Conservation (phyloP, 2,329 filamentous ascomycete genomes). For the Diplodia mutila region DNA sequence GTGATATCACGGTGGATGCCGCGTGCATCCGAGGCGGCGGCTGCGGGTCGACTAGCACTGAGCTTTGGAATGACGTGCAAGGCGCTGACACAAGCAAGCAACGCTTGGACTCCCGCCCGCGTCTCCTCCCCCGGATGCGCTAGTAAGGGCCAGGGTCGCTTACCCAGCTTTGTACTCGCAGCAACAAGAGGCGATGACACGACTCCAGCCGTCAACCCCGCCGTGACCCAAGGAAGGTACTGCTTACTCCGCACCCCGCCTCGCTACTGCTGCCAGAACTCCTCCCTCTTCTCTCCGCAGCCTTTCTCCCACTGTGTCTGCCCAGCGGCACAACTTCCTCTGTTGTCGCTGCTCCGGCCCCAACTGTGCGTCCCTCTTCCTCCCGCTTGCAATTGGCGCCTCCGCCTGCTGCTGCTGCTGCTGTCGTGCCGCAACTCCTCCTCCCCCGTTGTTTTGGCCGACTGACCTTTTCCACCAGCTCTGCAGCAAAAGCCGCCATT, state of each 20-base stretch:
- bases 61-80: constrained; percentile 1
- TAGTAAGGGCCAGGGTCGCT: neutral
- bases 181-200: too few relatives aligned
- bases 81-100: neutral
- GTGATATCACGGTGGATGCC: neutral
- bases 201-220: neutral
- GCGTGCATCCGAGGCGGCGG: neutral
- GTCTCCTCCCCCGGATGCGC: constrained; percentile 15
- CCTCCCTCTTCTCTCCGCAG: neutral
- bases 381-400: neutral
- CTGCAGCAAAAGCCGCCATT: neutral
- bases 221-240: neutral
- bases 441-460: too few relatives aligned
- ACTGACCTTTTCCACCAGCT: neutral
- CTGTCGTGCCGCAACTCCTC: too few relatives aligned
- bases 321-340: too few relatives aligned
- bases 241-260: neutral
- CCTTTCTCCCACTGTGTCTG: neutral
- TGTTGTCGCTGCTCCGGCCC: neutral
- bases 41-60: neutral
- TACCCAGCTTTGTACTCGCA: too few relatives aligned
- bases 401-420: too few relatives aligned
- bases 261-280: neutral
- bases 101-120: constrained; percentile 17
- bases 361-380: neutral